Base-by-base conservation (phyloP, 1,139 yeast genomes). In the Pichia kudriavzevii region DNA sequence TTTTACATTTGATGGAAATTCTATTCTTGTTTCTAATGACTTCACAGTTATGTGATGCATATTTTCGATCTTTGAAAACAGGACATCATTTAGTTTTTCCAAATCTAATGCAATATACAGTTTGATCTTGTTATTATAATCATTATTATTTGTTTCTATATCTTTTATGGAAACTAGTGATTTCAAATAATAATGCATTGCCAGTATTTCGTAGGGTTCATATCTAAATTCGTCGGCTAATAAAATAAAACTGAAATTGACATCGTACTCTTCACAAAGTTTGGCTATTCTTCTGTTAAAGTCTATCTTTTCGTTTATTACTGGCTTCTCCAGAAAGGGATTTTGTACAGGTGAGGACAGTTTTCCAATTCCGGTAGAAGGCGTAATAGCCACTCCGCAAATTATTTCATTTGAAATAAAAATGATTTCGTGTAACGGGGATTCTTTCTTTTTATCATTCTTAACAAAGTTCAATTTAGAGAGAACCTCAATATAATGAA, bases 141-240 rank as follows among this genome's bases (percentile, higher is more conserved):
- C 22, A 9, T 10, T n/a, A 20, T 20, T 20, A 17, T 20, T 31
- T 4, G 4, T 4, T 11, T 19, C 11, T 11, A 4, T 16, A 4
- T 10, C 11, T 4, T 18, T 7, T 8, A n/a, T 4, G 11, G 22
- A 12, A 28, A 5, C 9, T n/a, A 10, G 11, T 10, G 35, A 31
- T 13, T 36, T 36, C 7, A 47, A 22, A 12, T 26, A 36, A 11
- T 35, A 19, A 21, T 39, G 37, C 38, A 49, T 48, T 8, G 26
- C 22, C 2, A 45, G 4, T 2, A 49, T 23, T 26, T 50, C 47
- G 11, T 14, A 22, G 3, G 52, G 46, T n/a, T 31, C 37, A 36
- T 38, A 50, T 16, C 30, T 39, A 25, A 44, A 51, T 28, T 54
- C 58, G 38, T 53, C 57, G 16, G 49, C 45, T 4, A 53, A 31